These are phyloP conservation scores for Diaporthe citrichinensis DNA, from an alignment of 2,329 filamentous ascomycete genomes.

Conservation along the genomic window DNA sequence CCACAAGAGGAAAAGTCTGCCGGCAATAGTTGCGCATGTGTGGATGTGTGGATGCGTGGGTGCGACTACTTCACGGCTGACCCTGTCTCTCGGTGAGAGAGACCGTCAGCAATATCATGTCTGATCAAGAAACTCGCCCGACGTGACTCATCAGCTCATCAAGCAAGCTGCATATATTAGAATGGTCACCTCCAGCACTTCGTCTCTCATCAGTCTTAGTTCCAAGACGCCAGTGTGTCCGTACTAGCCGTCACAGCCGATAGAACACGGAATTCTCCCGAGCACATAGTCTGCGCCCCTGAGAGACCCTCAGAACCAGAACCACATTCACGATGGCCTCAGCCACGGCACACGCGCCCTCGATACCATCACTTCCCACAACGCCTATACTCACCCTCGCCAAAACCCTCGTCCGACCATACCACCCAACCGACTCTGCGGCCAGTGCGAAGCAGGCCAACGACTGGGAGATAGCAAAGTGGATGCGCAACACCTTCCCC, in stretches of 20 bases:
- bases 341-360: slow-evolving; percentile 13
- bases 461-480: slow-evolving; percentile 53
- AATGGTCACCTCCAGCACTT: neutral
- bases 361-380: slow-evolving; percentile 27
- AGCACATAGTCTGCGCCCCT: slow-evolving; percentile 6
- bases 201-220: neutral
- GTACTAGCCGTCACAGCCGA: neutral
- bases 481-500: slow-evolving; percentile 62
- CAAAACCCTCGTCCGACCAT: slow-evolving; percentile 57
- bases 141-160: slow-evolving; percentile 24
- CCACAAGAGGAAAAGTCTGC: slow-evolving; percentile 25
- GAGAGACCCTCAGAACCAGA: neutral
- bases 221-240: neutral
- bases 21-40: slow-evolving; percentile 23
- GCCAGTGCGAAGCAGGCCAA: slow-evolving; percentile 54
- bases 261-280: slow-evolving; percentile 10
- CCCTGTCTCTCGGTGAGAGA: slow-evolving; percentile 6
- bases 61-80: slow-evolving; percentile 2
- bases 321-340: slow-evolving; percentile 29
- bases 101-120: slow-evolving; percentile 2
- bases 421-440: slow-evolving; percentile 54
- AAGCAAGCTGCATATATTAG: neutral
- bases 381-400: slow-evolving; percentile 48
- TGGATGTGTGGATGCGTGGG: slow-evolving; percentile 28
- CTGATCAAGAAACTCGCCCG: neutral